These are phyloP conservation scores for Sodiomyces alkalinus DNA, from an alignment of 2,329 filamentous ascomycete genomes.

Conservation along the genomic window DNA sequence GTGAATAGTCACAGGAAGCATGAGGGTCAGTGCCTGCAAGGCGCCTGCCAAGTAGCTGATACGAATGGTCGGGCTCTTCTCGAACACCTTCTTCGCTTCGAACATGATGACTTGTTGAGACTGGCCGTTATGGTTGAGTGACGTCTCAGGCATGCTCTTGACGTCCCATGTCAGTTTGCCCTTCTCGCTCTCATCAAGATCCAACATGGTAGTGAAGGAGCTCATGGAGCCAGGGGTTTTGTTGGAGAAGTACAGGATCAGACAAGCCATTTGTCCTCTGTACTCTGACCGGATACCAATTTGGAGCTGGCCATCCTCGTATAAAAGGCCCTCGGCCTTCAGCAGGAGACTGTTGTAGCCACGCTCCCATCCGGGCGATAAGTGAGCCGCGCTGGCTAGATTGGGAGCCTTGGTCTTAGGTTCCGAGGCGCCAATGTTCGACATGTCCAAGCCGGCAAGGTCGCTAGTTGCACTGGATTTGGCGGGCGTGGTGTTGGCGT, in stretches of 20 bases:
- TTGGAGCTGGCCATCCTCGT: constrained; percentile 90
- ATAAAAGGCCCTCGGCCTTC: constrained; percentile 70
- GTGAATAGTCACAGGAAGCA: constrained; percentile 75
- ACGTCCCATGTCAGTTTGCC: constrained; percentile 65
- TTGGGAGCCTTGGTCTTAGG: constrained; percentile 59
- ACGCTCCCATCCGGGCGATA: constrained; percentile 87
- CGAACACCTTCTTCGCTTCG: constrained; percentile 69
- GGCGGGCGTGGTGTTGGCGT: constrained; percentile 33
- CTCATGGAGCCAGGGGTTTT: constrained; percentile 73
- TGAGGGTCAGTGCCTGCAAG: constrained; percentile 80
- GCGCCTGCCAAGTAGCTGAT: constrained; percentile 91
- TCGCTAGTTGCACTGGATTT: constrained; percentile 42
- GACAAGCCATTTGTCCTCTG: constrained; percentile 81
- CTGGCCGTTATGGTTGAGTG: constrained; percentile 58
- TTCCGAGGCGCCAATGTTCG: constrained; percentile 38
- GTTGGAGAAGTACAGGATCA: constrained; percentile 94
- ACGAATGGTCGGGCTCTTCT: constrained; percentile 75
- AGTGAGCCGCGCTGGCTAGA: constrained; percentile 77
- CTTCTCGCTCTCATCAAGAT: constrained; percentile 57
- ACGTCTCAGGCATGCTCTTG: constrained; percentile 77
- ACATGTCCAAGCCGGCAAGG: constrained; percentile 71
- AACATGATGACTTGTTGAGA: constrained; percentile 93
- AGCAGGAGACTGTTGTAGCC: constrained; percentile 78
- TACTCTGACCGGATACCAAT: constrained; percentile 89
- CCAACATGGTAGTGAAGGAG: constrained; percentile 87